phyloP scores from a whole-genome alignment of 2,329 filamentous ascomycete genomes.

The Hymenoscyphus linearis region DNA sequence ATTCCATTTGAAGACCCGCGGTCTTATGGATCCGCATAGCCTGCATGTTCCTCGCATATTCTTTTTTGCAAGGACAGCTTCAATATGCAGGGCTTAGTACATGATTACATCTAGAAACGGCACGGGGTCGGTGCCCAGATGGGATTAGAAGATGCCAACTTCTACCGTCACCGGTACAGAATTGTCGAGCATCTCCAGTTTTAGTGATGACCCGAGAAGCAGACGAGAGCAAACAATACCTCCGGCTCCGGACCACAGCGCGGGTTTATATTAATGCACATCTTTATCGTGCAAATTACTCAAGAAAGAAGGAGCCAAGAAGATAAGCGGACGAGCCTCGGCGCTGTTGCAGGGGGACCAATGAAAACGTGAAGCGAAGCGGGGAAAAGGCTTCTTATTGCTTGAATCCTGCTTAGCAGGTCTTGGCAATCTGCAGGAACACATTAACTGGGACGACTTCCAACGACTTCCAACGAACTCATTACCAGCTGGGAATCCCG shows the following conservation, averaged over 20 bases:
- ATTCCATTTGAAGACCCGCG: background rate
- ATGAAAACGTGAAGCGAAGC: background rate
- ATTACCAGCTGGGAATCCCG: background rate
- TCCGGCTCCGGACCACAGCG: no score
- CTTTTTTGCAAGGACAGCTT: background rate
- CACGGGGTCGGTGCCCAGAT: background rate
- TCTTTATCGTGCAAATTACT: background rate
- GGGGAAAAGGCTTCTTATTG: background rate
- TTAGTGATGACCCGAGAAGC: background rate
- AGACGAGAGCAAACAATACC: background rate
- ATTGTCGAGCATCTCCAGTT: background rate
- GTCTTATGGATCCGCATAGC: background rate
- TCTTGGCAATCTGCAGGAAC: conserved; percentile 1
- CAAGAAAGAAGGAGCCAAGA: conserved; percentile 4
- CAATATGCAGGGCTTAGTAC: background rate
- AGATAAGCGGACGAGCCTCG: background rate
- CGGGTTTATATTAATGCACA: background rate
- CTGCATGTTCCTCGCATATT: background rate
- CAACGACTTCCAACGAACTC: background rate
- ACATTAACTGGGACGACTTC: background rate
- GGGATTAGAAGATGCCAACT: background rate
- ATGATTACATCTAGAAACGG: background rate
- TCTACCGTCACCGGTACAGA: no score
- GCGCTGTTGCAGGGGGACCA: background rate
- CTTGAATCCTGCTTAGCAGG: conserved; percentile 1